Conservation (phyloP, 345 rosid species). For the Gossypium arboreum region DNA sequence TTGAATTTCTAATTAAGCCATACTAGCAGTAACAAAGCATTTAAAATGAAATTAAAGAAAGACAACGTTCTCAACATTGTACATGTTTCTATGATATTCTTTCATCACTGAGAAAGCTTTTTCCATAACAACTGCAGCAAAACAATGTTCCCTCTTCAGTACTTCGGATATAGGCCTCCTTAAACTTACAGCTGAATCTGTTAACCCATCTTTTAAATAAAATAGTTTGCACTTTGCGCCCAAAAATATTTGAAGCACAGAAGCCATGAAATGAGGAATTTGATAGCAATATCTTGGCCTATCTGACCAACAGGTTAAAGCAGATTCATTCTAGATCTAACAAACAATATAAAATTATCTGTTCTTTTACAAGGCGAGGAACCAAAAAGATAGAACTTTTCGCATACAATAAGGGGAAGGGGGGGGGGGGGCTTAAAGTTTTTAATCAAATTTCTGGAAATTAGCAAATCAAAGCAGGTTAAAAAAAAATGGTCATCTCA, state of each 20-base stretch:
- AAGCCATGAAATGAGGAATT: neutral
- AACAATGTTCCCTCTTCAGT: neutral
- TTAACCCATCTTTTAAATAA: neutral
- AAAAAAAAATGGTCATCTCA: neutral
- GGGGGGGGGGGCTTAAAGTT: neutral
- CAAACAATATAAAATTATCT: constrained; percentile 14
- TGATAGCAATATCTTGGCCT: neutral
- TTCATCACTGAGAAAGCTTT: neutral
- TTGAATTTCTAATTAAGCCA: neutral
- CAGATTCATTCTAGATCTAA: constrained; percentile 27
- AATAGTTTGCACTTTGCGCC: constrained; percentile 3
- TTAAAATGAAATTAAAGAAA: neutral
- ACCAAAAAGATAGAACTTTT: neutral
- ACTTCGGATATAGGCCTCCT: neutral
- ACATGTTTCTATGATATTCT: neutral
- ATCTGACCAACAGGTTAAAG: constrained; percentile 5
- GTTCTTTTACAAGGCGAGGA: neutral
- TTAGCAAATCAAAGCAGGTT: neutral
- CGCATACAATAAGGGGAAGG: neutral
- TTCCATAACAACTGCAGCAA: neutral
- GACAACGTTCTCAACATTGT: neutral
- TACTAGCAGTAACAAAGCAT: neutral
- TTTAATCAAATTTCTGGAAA: constrained; percentile 4
- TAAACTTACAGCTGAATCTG: neutral
- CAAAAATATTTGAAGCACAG: neutral